Percentiles rank a stretch among this genome's conserved stretches.
phyloP scores from a whole-genome alignment of 495 filamentous ascomycete species.

The Aspergillus asperescens region DNA sequence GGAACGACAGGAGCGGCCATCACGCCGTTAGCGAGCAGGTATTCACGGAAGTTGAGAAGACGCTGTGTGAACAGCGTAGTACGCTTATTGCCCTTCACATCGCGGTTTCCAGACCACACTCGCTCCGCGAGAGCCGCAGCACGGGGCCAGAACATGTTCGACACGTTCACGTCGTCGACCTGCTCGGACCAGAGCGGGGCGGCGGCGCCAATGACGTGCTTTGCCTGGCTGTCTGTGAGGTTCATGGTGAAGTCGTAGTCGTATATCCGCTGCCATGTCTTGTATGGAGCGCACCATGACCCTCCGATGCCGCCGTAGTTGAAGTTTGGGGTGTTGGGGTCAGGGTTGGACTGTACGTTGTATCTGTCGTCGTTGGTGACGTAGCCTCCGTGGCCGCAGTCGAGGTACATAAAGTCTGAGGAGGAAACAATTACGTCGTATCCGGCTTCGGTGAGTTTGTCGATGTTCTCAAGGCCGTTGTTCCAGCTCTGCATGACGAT shows the following conservation, averaged over 20 bases:
- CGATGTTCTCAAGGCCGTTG: conserved; percentile 47
- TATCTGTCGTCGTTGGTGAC: conserved; percentile 52
- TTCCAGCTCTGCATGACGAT: conserved; percentile 54
- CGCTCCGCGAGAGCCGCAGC: conserved; percentile 51
- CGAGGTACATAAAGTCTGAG: conserved; percentile 52
- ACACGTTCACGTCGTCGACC: conserved; percentile 48
- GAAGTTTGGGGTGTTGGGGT: conserved; percentile 39
- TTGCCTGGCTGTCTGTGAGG: conserved; percentile 39
- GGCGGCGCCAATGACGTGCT: conserved; percentile 45
- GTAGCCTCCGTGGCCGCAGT: conserved; percentile 52
- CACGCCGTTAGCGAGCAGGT: conserved; percentile 50
- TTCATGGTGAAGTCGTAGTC: conserved; percentile 53
- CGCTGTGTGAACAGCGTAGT: conserved; percentile 50
- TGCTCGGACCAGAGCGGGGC: conserved; percentile 53
- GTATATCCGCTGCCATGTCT: conserved; percentile 59
- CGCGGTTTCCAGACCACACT: conserved; percentile 51
- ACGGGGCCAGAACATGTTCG: conserved; percentile 49
- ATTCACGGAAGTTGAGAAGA: conserved; percentile 54
- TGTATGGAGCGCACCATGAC: conserved; percentile 56
- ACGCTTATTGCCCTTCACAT: conserved; percentile 42
- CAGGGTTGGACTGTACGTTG: conserved; percentile 45
- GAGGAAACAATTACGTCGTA: conserved; percentile 53
- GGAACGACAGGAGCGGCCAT: conserved; percentile 44
- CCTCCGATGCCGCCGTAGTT: conserved; percentile 51
- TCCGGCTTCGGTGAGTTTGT: conserved; percentile 45